phyloP scores from a whole-genome alignment of 2,329 filamentous ascomycete species.

The Penicillium expansum region DNA sequence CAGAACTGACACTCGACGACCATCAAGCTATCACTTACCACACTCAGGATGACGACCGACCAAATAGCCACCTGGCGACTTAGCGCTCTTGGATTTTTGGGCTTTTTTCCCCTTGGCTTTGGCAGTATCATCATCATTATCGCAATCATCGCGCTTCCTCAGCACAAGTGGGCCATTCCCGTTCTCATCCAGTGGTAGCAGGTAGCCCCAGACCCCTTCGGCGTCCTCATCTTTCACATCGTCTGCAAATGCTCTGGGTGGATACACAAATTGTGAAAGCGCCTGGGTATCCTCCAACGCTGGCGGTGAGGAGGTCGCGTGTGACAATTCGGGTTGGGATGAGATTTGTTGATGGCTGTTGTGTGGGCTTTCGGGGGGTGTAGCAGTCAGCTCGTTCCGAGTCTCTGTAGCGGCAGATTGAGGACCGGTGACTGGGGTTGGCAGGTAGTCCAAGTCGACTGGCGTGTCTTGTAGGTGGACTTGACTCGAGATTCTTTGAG shows the following conservation, averaged over 20 bases:
- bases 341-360: slow-evolving; percentile 49
- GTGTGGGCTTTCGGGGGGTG: slow-evolving; percentile 63
- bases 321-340: slow-evolving; percentile 37
- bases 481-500: slow-evolving; percentile 66
- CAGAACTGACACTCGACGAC: slow-evolving; percentile 8
- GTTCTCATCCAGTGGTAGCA: slow-evolving; percentile 74
- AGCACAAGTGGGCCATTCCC: slow-evolving; percentile 71
- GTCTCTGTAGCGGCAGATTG: slow-evolving; percentile 60
- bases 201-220: slow-evolving; percentile 93
- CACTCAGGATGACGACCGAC: slow-evolving; percentile 93
- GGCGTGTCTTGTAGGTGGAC: slow-evolving; percentile 56
- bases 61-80: slow-evolving; percentile 77
- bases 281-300: slow-evolving; percentile 66
- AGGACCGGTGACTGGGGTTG: slow-evolving; percentile 74
- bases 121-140: slow-evolving; percentile 40
- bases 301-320: slow-evolving; percentile 61
- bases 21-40: slow-evolving; percentile 56
- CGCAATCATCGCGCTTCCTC: slow-evolving; percentile 69
- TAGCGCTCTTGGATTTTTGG: slow-evolving; percentile 54
- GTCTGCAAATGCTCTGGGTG: slow-evolving; percentile 68
- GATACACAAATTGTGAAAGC: slow-evolving; percentile 76
- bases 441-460: slow-evolving; percentile 66
- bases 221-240: slow-evolving; percentile 80
- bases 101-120: slow-evolving; percentile 38
- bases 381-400: slow-evolving; percentile 68